Evolutionary conservation across 306 rosid species (phyloP), one percentile per base, ranked within the genome.

Genomic region (Inga oerstediana): DNA sequence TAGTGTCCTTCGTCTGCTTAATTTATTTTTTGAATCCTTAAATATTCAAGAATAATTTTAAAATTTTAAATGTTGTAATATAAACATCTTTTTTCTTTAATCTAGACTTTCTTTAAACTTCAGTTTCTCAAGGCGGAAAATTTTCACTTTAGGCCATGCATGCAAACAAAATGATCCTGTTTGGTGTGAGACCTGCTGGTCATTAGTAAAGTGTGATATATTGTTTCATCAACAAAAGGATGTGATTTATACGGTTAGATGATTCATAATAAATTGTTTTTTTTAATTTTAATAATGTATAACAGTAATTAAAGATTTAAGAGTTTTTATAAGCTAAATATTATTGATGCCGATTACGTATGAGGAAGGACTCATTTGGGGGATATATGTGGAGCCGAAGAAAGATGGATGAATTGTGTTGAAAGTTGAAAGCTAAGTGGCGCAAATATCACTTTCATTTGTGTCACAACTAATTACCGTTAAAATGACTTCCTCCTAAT

Each of bases 401-500:
- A 54, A 56, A 20, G 39, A 79, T 17, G 76, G 49, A 72, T 22
- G 14, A 80, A 56, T 16, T 49, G 16, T 46, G 4, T 12, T 46
- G 13, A 11, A 46, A 46, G 52, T 80, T 24, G 32, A 22, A 24
- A n/a, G 16, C 30, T 27, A 19, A 75, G 68, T 67, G 69, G 84
- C 24, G 61, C 58, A 56, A 76, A 64, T 20, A 30, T 84, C 88
- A 73, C 88, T 88, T 76, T 85, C 88, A 76, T 35, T 78, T 71
- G 66, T 61, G 62, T 43, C 64, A 73, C 82, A 81, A 75, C 54
- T 61, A 62, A 82, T 66, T 79, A 52, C 32, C 65, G 44, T 22
- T 44, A 27, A 80, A 44, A 84, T 81, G 34, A 58, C 74, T 87
- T 51, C 87, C 62, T 73, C 90, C 88, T 85, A 24, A 71, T 82